phyloP scores from a whole-genome alignment of 2,329 filamentous ascomycete species.

The Fusarium sp. region DNA sequence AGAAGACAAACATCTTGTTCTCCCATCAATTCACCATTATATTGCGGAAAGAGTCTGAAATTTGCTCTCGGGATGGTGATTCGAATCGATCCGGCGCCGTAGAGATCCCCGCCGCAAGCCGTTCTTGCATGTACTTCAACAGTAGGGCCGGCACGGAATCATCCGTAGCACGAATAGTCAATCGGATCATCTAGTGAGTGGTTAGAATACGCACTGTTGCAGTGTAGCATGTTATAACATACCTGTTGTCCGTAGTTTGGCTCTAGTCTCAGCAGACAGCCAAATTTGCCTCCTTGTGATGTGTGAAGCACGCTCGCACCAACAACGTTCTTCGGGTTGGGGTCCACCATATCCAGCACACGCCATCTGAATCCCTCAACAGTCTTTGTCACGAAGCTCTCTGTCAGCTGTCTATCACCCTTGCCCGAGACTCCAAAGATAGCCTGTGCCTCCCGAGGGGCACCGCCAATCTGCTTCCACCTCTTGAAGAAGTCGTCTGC shows the following conservation, averaged over 20 bases:
- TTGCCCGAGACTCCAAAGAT: conserved; percentile 78
- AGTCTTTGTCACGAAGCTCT: conserved; percentile 76
- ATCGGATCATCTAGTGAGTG: conserved; percentile 83
- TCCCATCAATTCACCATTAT: conserved; percentile 63
- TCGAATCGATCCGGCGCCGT: conserved; percentile 57
- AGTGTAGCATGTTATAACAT: conserved; percentile 55
- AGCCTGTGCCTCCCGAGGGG: conserved; percentile 86
- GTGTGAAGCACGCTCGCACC: conserved; percentile 90
- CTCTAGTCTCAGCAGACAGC: conserved; percentile 92
- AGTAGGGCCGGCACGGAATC: conserved; percentile 86
- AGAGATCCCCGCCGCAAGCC: conserved; percentile 70
- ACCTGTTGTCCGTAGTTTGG: conserved; percentile 94
- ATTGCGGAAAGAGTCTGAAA: conserved; percentile 68
- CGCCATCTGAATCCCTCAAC: conserved; percentile 93
- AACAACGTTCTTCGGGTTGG: conserved; percentile 93
- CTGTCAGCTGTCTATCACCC: conserved; percentile 73
- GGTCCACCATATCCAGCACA: conserved; percentile 86
- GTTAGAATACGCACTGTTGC: conserved; percentile 30
- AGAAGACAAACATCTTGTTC: conserved; percentile 34
- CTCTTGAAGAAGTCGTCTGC: conserved; percentile 98
- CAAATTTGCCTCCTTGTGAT: conserved; percentile 87
- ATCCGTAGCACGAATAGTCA: conserved; percentile 94
- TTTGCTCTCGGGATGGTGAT: conserved; percentile 62
- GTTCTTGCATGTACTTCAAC: conserved; percentile 88
- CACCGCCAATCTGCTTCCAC: conserved; percentile 97